Evolutionary conservation across 768 basidiomycete genomes (phyloP).

Genomic region (Pulveroboletus sp.): DNA sequence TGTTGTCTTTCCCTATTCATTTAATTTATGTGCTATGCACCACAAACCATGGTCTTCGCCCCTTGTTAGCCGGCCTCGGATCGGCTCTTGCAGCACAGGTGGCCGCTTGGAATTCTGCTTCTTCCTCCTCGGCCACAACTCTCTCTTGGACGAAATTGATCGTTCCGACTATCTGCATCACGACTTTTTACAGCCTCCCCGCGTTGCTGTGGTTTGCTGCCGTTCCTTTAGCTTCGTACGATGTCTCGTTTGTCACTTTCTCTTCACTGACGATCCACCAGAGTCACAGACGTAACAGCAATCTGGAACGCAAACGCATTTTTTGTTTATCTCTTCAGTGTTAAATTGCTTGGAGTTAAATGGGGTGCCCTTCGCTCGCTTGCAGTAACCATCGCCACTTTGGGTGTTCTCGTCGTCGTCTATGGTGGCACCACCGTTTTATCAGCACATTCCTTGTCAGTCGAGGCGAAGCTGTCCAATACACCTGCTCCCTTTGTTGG

Average conservation of each 20-base stretch:
- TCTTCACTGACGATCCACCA: slow-evolving; percentile 27
- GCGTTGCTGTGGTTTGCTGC: slow-evolving; percentile 75
- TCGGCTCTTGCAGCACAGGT: slow-evolving; percentile 41
- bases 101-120: slow-evolving; percentile 7
- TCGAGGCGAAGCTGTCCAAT: background rate
- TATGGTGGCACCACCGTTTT: slow-evolving; percentile 62
- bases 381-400: slow-evolving; percentile 77
- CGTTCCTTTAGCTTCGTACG: slow-evolving; percentile 71
- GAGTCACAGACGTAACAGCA: slow-evolving; percentile 82
- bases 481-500: slow-evolving; percentile 62
- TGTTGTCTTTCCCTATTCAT: slow-evolving; percentile 81
- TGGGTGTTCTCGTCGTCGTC: slow-evolving; percentile 77
- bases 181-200: slow-evolving; percentile 56
- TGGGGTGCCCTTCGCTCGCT: slow-evolving; percentile 64
- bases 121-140: slow-evolving; percentile 1
- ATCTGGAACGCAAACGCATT: slow-evolving; percentile 91
- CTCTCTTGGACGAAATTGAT: slow-evolving; percentile 37
- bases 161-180: slow-evolving; percentile 20
- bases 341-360: slow-evolving; percentile 59
- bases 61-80: slow-evolving; percentile 51
- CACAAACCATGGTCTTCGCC: slow-evolving; percentile 44
- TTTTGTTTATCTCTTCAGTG: slow-evolving; percentile 86
- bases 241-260: background rate
- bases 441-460: slow-evolving; percentile 17
- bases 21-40: slow-evolving; percentile 58